Percentiles rank a stretch among this genome's conserved stretches.
Evolutionary conservation across 108 stramenopile genomes (phyloP).

Genomic region (Skeletonema tropicum): DNA sequence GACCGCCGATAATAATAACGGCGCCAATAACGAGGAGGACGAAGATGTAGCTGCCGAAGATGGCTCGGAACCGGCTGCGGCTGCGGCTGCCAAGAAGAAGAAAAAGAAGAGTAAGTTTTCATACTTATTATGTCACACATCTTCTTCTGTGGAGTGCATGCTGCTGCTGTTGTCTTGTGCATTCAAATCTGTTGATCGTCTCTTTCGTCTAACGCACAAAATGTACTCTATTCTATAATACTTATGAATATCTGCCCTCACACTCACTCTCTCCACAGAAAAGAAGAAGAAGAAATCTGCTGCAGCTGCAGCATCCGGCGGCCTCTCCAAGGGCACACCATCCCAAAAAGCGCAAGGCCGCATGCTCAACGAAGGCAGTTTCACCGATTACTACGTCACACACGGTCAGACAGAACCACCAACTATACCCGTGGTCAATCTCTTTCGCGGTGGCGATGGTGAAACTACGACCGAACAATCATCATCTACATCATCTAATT

Average conservation of each 20-base stretch:
- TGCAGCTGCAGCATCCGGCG: too few relatives aligned
- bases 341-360: constrained; percentile 74
- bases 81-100: constrained; percentile 79
- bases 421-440: constrained; percentile 82
- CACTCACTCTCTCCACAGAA: too few relatives aligned
- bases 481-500: constrained; percentile 3
- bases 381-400: constrained; percentile 92
- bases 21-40: constrained; percentile 47
- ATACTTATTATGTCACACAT: too few relatives aligned
- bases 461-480: background rate
- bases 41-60: constrained; percentile 43
- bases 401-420: constrained; percentile 98
- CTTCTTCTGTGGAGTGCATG: too few relatives aligned
- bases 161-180: background rate
- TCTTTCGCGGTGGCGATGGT: constrained; percentile 56
- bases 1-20: constrained; percentile 35
- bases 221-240: background rate
- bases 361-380: constrained; percentile 80
- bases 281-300: constrained; percentile 86
- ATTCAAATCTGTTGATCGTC: background rate
- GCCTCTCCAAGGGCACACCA: constrained; percentile 53
- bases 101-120: constrained; percentile 65
- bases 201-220: background rate
- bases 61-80: constrained; percentile 30
- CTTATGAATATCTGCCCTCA: background rate